These are phyloP conservation scores for Fusarium pseudograminearum DNA, from an alignment of 2,329 filamentous ascomycete species.

Conservation along the genomic window DNA sequence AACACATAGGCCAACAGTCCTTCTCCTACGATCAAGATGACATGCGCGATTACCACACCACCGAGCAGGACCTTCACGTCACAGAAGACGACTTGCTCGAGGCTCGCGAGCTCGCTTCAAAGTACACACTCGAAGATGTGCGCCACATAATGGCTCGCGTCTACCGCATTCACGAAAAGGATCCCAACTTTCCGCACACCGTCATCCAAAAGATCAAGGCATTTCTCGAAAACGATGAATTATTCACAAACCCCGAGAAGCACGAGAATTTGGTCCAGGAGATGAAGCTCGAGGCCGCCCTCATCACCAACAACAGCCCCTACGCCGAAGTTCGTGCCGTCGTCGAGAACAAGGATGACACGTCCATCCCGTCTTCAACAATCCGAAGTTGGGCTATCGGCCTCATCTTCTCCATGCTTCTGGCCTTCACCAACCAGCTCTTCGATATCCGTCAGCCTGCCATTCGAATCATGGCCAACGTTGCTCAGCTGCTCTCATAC, in stretches of 20 bases:
- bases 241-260: slow-evolving; percentile 60
- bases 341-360: slow-evolving; percentile 67
- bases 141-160: slow-evolving; percentile 58
- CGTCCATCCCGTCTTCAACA: slow-evolving; percentile 63
- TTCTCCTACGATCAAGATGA: slow-evolving; percentile 57
- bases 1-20: slow-evolving; percentile 43
- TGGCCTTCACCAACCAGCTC: slow-evolving; percentile 67
- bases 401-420: slow-evolving; percentile 61
- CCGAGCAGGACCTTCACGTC: slow-evolving; percentile 58
- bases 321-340: slow-evolving; percentile 69
- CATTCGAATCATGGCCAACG: slow-evolving; percentile 66
- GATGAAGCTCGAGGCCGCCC: slow-evolving; percentile 67
- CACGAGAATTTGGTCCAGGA: slow-evolving; percentile 62
- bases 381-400: slow-evolving; percentile 67
- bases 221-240: slow-evolving; percentile 59
- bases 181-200: slow-evolving; percentile 57
- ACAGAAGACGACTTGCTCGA: slow-evolving; percentile 61
- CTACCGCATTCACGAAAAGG: slow-evolving; percentile 56
- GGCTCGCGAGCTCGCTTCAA: slow-evolving; percentile 58
- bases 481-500: slow-evolving; percentile 68
- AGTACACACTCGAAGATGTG: slow-evolving; percentile 58
- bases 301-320: slow-evolving; percentile 67
- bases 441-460: slow-evolving; percentile 68
- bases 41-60: slow-evolving; percentile 47
- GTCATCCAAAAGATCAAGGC: slow-evolving; percentile 57